phyloP scores from a whole-genome alignment of 2,329 filamentous ascomycete genomes.

The Arthrinium puccinioides region DNA sequence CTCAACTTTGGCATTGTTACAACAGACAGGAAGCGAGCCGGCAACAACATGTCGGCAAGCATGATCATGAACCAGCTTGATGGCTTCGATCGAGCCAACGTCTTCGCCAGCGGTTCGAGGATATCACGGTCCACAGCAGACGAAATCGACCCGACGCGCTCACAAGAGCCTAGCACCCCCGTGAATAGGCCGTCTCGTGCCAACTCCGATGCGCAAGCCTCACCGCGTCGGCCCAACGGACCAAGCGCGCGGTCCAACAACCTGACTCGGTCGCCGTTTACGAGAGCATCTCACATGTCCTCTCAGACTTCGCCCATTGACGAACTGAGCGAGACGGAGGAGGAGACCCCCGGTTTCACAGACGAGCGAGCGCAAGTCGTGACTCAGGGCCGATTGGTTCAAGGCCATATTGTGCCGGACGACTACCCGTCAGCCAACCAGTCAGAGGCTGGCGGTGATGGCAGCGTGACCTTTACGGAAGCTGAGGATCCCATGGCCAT shows the following conservation, averaged over 20 bases:
- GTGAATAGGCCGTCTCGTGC: slow-evolving; percentile 13
- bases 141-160: slow-evolving; percentile 13
- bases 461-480: slow-evolving; percentile 37
- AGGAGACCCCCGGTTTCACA: slow-evolving; percentile 49
- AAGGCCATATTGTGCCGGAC: slow-evolving; percentile 93
- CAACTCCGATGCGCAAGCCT: slow-evolving; percentile 34
- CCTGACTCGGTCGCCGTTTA: slow-evolving; percentile 17
- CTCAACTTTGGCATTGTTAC: slow-evolving; percentile 97
- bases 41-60: slow-evolving; percentile 65
- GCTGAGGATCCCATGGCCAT: slow-evolving; percentile 79
- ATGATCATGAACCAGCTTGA: slow-evolving; percentile 67
- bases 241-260: slow-evolving; percentile 20
- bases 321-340: slow-evolving; percentile 29
- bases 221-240: slow-evolving; percentile 29
- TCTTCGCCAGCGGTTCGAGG: slow-evolving; percentile 17
- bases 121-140: slow-evolving; percentile 10
- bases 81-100: slow-evolving; percentile 27
- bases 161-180: slow-evolving; percentile 19
- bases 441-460: slow-evolving; percentile 57
- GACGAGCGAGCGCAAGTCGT: slow-evolving; percentile 83
- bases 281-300: slow-evolving; percentile 20
- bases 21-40: slow-evolving; percentile 64
- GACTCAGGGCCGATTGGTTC: slow-evolving; percentile 81
- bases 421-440: slow-evolving; percentile 74
- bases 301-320: slow-evolving; percentile 28